A percentile compares a stretch with the other conserved stretches of the same genome.
phyloP scores from a whole-genome alignment of 2,329 filamentous ascomycete genomes.

The Exophiala aquamarina region DNA sequence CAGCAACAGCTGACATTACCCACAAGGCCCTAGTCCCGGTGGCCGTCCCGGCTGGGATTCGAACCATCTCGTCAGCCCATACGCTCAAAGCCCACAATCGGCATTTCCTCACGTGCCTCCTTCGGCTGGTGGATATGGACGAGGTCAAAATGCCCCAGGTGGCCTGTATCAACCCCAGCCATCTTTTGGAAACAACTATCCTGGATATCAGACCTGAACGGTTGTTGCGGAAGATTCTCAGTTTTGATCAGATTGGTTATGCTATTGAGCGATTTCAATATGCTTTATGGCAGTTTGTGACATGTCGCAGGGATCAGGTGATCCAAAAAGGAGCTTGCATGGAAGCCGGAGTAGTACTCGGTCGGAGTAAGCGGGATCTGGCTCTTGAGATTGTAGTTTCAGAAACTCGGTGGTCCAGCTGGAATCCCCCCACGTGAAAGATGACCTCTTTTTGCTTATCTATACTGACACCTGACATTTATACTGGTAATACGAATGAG shows the following conservation, averaged over 20 bases:
- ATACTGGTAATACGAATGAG: too few relatives aligned
- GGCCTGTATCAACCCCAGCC: slow-evolving; percentile 22
- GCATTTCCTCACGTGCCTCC: slow-evolving; percentile 62
- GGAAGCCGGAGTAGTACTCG: too few relatives aligned
- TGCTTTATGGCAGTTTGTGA: too few relatives aligned
- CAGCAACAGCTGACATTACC: slow-evolving; percentile 42
- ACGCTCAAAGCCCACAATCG: slow-evolving; percentile 43
- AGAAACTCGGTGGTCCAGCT: too few relatives aligned
- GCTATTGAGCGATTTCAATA: slow-evolving; percentile 5
- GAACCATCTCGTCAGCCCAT: slow-evolving; percentile 58
- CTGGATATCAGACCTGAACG: slow-evolving; percentile 15
- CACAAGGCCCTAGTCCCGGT: slow-evolving; percentile 54
- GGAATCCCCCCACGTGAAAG: too few relatives aligned
- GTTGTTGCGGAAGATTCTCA: neutral
- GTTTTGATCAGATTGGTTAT: slow-evolving; percentile 5
- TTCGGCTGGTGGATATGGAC: slow-evolving; percentile 81
- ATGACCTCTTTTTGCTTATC: too few relatives aligned
- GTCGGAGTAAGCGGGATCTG: too few relatives aligned
- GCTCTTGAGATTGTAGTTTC: too few relatives aligned
- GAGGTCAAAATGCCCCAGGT: slow-evolving; percentile 52
- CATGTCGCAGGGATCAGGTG: too few relatives aligned
- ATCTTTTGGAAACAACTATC: slow-evolving; percentile 20
- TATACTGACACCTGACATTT: too few relatives aligned
- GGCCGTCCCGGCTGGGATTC: slow-evolving; percentile 49
- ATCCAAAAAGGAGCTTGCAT: too few relatives aligned